phyloP scores from a whole-genome alignment of 129 eudicot genomes.

The Chrysanthemum makinoi region DNA sequence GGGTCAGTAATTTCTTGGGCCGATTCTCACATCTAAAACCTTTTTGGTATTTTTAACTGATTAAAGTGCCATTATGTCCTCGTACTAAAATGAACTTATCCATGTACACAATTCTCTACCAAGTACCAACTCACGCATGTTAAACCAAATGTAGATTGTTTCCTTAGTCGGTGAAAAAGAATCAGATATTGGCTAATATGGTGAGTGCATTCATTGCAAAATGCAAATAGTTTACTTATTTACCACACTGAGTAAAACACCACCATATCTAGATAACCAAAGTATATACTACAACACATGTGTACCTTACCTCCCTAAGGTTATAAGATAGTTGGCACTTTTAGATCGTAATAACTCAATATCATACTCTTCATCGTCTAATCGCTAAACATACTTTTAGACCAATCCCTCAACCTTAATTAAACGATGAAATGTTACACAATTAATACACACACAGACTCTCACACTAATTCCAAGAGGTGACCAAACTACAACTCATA shows the following conservation, averaged over 20 bases:
- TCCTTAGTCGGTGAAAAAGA: neutral
- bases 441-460: no score
- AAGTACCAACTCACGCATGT: conserved; percentile 8
- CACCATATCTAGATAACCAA: neutral
- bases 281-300: neutral
- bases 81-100: conserved; percentile 3
- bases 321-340: conserved; percentile 10
- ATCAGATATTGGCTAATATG: neutral
- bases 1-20: conserved; percentile 24
- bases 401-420: neutral
- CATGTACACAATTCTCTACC: conserved; percentile 1
- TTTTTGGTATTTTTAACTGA: neutral
- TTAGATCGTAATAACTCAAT: neutral
- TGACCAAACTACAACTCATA: neutral
- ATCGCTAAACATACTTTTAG: neutral
- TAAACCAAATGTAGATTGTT: conserved; percentile 13
- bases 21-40: conserved; percentile 3
- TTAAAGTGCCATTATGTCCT: conserved; percentile 5
- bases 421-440: no score
- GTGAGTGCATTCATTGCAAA: conserved; percentile 14
- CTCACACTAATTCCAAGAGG: no score
- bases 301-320: conserved; percentile 1
- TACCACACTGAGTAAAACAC: neutral
- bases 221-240: neutral
- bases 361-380: neutral